Conservation (phyloP, 768 basidiomycete genomes). For the Symmetrospora coprosmae region DNA sequence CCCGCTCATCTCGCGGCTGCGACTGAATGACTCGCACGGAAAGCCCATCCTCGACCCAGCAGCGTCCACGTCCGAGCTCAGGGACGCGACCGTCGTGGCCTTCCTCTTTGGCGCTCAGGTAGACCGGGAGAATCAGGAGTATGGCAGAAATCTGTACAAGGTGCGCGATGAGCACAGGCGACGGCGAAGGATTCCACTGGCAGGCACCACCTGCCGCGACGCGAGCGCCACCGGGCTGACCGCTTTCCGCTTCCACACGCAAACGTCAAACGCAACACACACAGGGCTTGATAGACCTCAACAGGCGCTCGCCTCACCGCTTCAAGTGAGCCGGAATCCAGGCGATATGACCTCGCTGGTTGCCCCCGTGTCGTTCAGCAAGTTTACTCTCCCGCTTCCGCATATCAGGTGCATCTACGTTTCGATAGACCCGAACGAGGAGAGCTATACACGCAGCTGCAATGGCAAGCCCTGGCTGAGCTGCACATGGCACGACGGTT, state of each 20-base stretch:
- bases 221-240: too few relatives aligned
- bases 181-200: too few relatives aligned
- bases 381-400: too few relatives aligned
- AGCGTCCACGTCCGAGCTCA: neutral
- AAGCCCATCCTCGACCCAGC: neutral
- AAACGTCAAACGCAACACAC: too few relatives aligned
- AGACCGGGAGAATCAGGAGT: neutral
- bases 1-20: conserved; percentile 3
- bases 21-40: neutral
- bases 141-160: conserved; percentile 6
- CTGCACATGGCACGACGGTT: conserved; percentile 8
- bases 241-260: too few relatives aligned
- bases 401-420: conserved; percentile 13
- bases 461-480: conserved; percentile 3
- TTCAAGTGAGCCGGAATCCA: conserved; percentile 2
- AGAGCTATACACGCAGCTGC: neutral
- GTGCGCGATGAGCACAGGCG: too few relatives aligned
- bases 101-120: conserved; percentile 17
- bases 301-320: conserved; percentile 5
- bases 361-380: neutral
- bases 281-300: neutral
- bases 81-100: conserved; percentile 13
- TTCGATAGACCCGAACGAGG: conserved; percentile 5
- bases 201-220: too few relatives aligned
- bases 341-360: neutral